Evolutionary conservation across 2,329 filamentous ascomycete genomes (phyloP), one percentile per base, ranked within the genome.

Genomic region (Arachnomyces sp.): DNA sequence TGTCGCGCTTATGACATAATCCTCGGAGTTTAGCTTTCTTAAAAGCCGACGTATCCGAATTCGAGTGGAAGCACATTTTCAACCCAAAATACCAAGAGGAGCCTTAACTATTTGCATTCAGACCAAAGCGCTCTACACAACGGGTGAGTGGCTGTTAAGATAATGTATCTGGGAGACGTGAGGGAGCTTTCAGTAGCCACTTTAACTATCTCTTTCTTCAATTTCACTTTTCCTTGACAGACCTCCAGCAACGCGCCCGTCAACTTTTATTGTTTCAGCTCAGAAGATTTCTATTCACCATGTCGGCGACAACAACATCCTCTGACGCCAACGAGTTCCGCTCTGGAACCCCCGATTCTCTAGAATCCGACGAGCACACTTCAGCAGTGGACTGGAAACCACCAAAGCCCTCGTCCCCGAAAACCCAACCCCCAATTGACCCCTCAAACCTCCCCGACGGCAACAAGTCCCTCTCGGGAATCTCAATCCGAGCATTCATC

Each of bases 401-500:
- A 5, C 20, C 20, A 9, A 25, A 25, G 9, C 20, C 20, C 5
- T 5, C 5, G 5, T 25, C 20, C 20, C 9, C 9, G 5, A 40
- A 41, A 39, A n/a, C n/a, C 20, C 16, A 43, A 8, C 35, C 43
- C 25, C n/a, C 45, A 30, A 32, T 56, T 33, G 56, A 66, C 44
- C 35, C 46, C 3, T 51, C 55, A 25, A 58, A 57, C 45, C 58
- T 60, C 39, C 64, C 65, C 4, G 44, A 50, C 8, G 67, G 65
- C 42, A 51, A 54, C 9, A 65, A 63, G 43, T 66, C 67, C 2
- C 59, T 70, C 18, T 55, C 62, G 1, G 65, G 65, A 4, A 66
- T 71, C 42, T 65, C 68, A 4, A 53, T 65, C 28, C 61, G 65
- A 31, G 66, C 68, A 14, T 69, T 68, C 47, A 45, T 61, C 17